Percentiles rank a stretch among this genome's conserved stretches.
Evolutionary conservation across 177 flowering plant species (phyloP).

Genomic region (Vitis hybrid): DNA sequence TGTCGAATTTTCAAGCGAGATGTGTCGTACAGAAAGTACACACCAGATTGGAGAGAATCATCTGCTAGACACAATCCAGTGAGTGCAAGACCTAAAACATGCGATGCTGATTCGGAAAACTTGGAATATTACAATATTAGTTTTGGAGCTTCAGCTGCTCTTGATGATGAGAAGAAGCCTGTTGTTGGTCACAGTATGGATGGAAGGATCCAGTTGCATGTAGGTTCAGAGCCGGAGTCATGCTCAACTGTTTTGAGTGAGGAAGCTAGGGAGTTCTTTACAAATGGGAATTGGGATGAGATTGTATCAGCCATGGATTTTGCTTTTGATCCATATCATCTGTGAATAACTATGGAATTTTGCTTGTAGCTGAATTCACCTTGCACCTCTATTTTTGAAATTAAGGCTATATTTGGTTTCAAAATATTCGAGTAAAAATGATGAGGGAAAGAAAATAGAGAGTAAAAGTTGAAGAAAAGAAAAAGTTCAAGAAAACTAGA

Average conservation of each 20-base stretch:
- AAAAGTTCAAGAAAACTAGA: too few relatives aligned
- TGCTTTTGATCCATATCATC: conserved; percentile 5
- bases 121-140: conserved; percentile 3
- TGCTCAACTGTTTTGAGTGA: conserved; percentile 9
- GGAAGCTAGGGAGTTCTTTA: conserved; percentile 14
- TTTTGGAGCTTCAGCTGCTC: conserved; percentile 9
- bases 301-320: conserved; percentile 26
- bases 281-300: conserved; percentile 40
- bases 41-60: conserved; percentile 18
- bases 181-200: background rate
- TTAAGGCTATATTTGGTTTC: too few relatives aligned
- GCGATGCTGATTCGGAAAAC: conserved; percentile 31
- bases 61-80: background rate
- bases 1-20: conserved; percentile 45
- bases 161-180: background rate
- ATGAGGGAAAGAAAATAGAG: too few relatives aligned
- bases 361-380: too few relatives aligned
- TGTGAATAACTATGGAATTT: too few relatives aligned
- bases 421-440: too few relatives aligned
- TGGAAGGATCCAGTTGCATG: conserved; percentile 1
- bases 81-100: conserved; percentile 25
- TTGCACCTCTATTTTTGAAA: too few relatives aligned
- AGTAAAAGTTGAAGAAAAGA: too few relatives aligned
- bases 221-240: background rate
- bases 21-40: conserved; percentile 26